These are phyloP conservation scores for Penicillium turbatum DNA, from an alignment of 495 filamentous ascomycete genomes.

Conservation along the genomic window DNA sequence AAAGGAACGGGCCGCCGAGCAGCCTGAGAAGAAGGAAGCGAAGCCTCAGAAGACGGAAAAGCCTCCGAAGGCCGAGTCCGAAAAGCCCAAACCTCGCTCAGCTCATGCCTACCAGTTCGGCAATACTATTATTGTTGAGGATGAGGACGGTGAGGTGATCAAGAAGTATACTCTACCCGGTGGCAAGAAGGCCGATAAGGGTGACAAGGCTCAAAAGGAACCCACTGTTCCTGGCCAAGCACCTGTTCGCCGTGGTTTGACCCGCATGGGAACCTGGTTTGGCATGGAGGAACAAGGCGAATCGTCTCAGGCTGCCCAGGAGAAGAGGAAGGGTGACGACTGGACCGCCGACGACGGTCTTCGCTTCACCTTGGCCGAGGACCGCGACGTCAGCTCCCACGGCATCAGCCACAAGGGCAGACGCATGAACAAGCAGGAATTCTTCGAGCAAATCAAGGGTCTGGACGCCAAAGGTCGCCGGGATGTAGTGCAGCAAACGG, in stretches of 20 bases:
- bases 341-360: conserved; percentile 72
- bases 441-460: conserved; percentile 76
- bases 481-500: conserved; percentile 64
- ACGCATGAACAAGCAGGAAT: conserved; percentile 86
- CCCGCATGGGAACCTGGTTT: conserved; percentile 60
- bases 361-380: conserved; percentile 72
- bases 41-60: conserved; percentile 18
- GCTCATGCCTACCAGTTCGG: conserved; percentile 94
- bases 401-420: conserved; percentile 52
- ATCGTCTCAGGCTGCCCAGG: conserved; percentile 31
- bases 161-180: conserved; percentile 89
- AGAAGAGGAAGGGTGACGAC: conserved; percentile 35
- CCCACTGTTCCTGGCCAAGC: conserved; percentile 26
- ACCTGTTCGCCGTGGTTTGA: conserved; percentile 47
- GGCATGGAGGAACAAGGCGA: conserved; percentile 51
- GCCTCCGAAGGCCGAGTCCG: conserved; percentile 10
- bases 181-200: conserved; percentile 23
- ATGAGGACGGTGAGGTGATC: conserved; percentile 94
- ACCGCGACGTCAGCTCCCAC: conserved; percentile 25
- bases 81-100: conserved; percentile 44
- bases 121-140: conserved; percentile 96
- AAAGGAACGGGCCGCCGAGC: conserved; percentile 21
- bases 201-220: conserved; percentile 20
- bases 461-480: conserved; percentile 73
- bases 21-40: conserved; percentile 11